Percentiles rank a stretch among this genome's conserved stretches.
Conservation (phyloP, 805 yeast species). For the Yamadazyma tumulicola region DNA sequence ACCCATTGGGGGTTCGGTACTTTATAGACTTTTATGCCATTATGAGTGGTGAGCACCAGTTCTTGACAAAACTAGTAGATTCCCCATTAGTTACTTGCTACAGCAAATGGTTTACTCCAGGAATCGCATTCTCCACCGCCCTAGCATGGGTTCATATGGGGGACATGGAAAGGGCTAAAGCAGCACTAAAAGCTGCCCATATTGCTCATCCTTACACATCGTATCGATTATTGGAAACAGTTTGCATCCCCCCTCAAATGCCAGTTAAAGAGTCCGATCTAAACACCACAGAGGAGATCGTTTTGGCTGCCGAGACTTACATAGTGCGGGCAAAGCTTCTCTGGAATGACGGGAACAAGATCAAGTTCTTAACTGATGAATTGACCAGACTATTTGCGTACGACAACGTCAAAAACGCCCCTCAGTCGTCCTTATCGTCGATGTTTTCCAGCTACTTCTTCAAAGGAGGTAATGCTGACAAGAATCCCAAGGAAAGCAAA, state of each 20-base stretch:
- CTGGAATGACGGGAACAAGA: slow-evolving; percentile 49
- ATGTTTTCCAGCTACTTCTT: slow-evolving; percentile 14
- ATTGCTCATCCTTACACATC: slow-evolving; percentile 57
- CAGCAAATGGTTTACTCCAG: slow-evolving; percentile 67
- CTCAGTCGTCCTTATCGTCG: slow-evolving; percentile 7
- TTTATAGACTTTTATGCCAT: slow-evolving; percentile 79
- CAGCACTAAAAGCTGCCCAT: slow-evolving; percentile 49
- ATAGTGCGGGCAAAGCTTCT: slow-evolving; percentile 50
- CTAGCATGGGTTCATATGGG: slow-evolving; percentile 54
- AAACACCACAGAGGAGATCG: slow-evolving; percentile 25
- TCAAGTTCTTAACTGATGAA: slow-evolving; percentile 46
- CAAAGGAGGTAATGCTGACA: slow-evolving; percentile 2
- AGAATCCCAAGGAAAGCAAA: slow-evolving; percentile 1
- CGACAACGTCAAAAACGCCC: slow-evolving; percentile 3
- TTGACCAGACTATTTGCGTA: slow-evolving; percentile 23
- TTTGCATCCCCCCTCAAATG: slow-evolving; percentile 33
- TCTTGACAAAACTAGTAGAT: slow-evolving; percentile 52
- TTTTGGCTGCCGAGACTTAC: slow-evolving; percentile 55
- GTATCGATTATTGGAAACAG: slow-evolving; percentile 42
- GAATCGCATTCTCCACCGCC: slow-evolving; percentile 62
- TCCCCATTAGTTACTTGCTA: slow-evolving; percentile 59
- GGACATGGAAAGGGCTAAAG: slow-evolving; percentile 42
- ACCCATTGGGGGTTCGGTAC: slow-evolving; percentile 80
- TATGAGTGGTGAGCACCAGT: slow-evolving; percentile 60
- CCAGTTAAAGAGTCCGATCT: slow-evolving; percentile 20